Evolutionary conservation across 257 asterid genomes (phyloP), one percentile per base, ranked within the genome.

Genomic region (Jacaranda copaia): DNA sequence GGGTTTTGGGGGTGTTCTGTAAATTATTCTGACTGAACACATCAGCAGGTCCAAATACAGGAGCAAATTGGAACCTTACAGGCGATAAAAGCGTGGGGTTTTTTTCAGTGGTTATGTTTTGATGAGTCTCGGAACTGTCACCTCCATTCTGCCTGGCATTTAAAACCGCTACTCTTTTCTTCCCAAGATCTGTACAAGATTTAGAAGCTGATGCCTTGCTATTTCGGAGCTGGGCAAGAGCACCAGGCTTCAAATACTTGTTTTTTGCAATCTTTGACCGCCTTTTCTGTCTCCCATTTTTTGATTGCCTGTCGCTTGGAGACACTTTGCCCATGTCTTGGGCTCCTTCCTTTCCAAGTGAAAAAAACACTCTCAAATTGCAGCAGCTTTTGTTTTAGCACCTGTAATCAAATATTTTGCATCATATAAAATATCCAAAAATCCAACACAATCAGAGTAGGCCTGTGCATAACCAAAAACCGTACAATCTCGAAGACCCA

Each of bases 221-320:
- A 80, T 88, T 79, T 8, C 97, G 95, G 52, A 91, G 85, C 86
- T 87, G 98, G 18, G 96, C 98, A 19, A 93, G 96, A 43, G 96
- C 97, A 66, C 98, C 98, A 2, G 98, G 98, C 79, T 84, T 93
- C 87, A 93, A 80, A 79, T 87, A 91, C 88, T 88, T 93, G 62
- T 70, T 85, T 61, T 81, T 82, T 5, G 84, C 80, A 75, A 81
- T 87, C 85, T 69, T 90, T 4, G 63, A 72, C 68, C 84, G 82
- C 84, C 83, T 85, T 77, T 86, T 95, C 73, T 86, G 96, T 43
- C 87, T 88, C 38, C 82, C 82, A 78, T 56, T 75, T 76, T 70
- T 90, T 12, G 85, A 70, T 76, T 84, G 88, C 81, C 81, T 80
- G 43, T 88, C 96, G 8, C 79, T 85, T 16, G 90, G 91, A 60